Conservation (phyloP, 2,329 filamentous ascomycete genomes). For the Colletotrichum sp. region DNA sequence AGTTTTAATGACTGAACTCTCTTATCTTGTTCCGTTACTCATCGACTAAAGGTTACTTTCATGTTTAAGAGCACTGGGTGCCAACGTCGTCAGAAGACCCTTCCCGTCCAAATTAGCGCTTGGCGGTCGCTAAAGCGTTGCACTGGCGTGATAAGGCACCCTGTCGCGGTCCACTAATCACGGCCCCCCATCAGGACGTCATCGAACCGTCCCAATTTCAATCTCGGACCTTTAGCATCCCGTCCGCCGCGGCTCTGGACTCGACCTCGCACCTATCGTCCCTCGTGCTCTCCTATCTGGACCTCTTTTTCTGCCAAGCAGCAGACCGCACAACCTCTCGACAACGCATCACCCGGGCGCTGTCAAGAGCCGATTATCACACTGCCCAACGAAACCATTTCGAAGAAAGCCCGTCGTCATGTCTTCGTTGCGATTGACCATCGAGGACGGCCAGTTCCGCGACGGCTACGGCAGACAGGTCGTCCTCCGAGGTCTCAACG, state of each 20-base stretch:
- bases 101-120: not conserved
- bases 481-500: constrained; percentile 90
- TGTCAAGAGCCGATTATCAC: not conserved
- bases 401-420: constrained; percentile 50
- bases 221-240: constrained; percentile 14
- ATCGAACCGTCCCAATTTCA: constrained; percentile 20
- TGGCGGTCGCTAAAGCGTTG: constrained; percentile 5
- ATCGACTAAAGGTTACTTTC: not conserved
- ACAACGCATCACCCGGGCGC: not conserved
- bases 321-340: not conserved
- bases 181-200: constrained; percentile 15
- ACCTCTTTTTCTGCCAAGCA: not conserved
- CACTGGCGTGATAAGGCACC: constrained; percentile 6
- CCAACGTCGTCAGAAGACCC: not conserved
- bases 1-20: not conserved
- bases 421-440: constrained; percentile 77
- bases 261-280: not conserved
- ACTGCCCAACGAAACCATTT: not conserved
- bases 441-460: constrained; percentile 85
- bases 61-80: not conserved
- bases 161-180: constrained; percentile 8
- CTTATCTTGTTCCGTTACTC: not conserved
- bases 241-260: constrained; percentile 1
- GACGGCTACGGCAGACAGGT: constrained; percentile 85
- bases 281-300: constrained; percentile 1